Evolutionary conservation across 2,329 filamentous ascomycete species (phyloP).

Genomic region (Ceratocystis variospora): DNA sequence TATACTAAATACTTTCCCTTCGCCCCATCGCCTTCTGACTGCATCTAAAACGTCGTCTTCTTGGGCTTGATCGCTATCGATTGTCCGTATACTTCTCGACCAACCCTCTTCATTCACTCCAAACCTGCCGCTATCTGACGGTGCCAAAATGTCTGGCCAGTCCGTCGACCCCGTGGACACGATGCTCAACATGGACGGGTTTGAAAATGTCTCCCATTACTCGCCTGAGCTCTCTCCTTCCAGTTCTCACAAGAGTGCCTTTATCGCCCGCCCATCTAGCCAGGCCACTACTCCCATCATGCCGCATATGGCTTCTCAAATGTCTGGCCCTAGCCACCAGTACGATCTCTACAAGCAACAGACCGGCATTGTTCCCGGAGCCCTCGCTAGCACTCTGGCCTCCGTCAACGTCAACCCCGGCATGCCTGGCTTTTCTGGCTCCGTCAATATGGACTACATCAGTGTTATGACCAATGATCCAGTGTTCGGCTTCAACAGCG

Average conservation of each 20-base stretch:
- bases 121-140: neutral
- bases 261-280: conserved; percentile 36
- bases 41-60: neutral
- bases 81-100: neutral
- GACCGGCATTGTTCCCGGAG: conserved; percentile 79
- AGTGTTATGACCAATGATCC: conserved; percentile 48
- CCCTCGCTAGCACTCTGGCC: conserved; percentile 64
- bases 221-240: conserved; percentile 48
- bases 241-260: conserved; percentile 39
- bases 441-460: conserved; percentile 37
- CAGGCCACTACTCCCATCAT: conserved; percentile 42
- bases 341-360: conserved; percentile 94
- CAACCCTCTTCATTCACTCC: neutral
- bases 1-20: neutral
- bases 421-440: conserved; percentile 40
- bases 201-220: conserved; percentile 45
- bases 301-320: conserved; percentile 40
- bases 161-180: conserved; percentile 42
- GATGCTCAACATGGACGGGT: conserved; percentile 47
- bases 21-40: conserved; percentile 1
- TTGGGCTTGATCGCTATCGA: neutral
- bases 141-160: conserved; percentile 26
- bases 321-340: conserved; percentile 78
- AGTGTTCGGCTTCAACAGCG: conserved; percentile 59
- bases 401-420: conserved; percentile 48